Conservation (phyloP, 2,329 filamentous ascomycete species). For the Ceratocystis harringtonii region DNA sequence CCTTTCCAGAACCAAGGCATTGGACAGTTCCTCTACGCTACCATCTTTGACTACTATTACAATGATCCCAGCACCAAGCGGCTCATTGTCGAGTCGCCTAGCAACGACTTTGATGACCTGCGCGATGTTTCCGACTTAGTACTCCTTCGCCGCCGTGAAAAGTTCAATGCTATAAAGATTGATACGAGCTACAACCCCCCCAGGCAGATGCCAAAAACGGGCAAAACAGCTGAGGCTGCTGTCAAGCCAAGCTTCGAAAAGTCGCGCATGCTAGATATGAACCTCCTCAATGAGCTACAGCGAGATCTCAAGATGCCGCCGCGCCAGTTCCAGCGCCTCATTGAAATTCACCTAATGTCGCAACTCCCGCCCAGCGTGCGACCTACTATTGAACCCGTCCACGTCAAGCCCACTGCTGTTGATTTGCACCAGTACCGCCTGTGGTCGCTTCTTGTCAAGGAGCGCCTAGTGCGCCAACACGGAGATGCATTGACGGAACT, state of each 20-base stretch:
- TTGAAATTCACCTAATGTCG: slow-evolving; percentile 62
- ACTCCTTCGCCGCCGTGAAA: slow-evolving; percentile 43
- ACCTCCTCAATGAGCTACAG: slow-evolving; percentile 41
- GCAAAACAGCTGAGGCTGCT: slow-evolving; percentile 2
- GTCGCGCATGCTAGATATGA: slow-evolving; percentile 27
- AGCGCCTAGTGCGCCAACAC: slow-evolving; percentile 62
- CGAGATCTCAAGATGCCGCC: slow-evolving; percentile 54
- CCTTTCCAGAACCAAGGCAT: slow-evolving; percentile 72
- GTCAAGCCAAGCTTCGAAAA: slow-evolving; percentile 15
- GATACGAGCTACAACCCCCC: slow-evolving; percentile 38
- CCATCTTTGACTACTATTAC: slow-evolving; percentile 58
- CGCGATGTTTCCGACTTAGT: slow-evolving; percentile 59
- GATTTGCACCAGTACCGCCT: slow-evolving; percentile 43
- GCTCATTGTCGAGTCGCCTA: slow-evolving; percentile 88
- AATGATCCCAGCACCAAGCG: slow-evolving; percentile 56
- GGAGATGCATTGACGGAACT: slow-evolving; percentile 55
- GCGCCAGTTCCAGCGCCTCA: slow-evolving; percentile 58
- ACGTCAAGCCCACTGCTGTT: slow-evolving; percentile 26
- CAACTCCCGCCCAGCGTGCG: slow-evolving; percentile 41
- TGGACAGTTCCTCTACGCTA: slow-evolving; percentile 64
- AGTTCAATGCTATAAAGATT: slow-evolving; percentile 42
- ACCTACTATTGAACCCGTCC: slow-evolving; percentile 31
- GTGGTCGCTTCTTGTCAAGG: slow-evolving; percentile 64
- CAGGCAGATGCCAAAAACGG: slow-evolving; percentile 26
- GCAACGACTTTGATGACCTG: slow-evolving; percentile 67